Evolutionary conservation across 176 grass and related monocot species (phyloP).

Genomic region (Paspalum notatum): DNA sequence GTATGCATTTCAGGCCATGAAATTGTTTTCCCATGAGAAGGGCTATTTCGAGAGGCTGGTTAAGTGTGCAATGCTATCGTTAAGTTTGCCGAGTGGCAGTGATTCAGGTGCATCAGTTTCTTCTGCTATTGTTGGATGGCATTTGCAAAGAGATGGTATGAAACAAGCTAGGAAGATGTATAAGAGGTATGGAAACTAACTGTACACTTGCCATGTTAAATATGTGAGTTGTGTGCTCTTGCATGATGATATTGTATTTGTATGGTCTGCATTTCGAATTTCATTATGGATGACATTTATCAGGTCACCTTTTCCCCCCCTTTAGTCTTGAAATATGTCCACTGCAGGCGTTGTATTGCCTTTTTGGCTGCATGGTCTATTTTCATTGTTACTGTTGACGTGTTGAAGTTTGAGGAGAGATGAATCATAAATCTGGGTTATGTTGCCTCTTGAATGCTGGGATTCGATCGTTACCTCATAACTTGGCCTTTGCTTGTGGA

Average conservation of each 20-base stretch:
- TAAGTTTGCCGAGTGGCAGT: slow-evolving; percentile 56
- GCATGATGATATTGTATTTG: neutral
- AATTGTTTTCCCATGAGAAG: slow-evolving; percentile 74
- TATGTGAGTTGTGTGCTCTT: neutral
- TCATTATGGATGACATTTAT: neutral
- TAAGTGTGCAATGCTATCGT: slow-evolving; percentile 55
- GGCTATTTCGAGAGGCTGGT: slow-evolving; percentile 66
- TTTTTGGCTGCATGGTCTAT: neutral
- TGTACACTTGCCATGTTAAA: neutral
- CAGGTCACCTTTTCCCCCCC: neutral
- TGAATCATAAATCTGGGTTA: neutral
- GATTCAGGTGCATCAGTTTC: slow-evolving; percentile 60
- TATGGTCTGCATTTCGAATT: neutral
- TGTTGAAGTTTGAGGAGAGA: slow-evolving; percentile 5
- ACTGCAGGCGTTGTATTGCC: neutral
- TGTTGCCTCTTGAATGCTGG: neutral
- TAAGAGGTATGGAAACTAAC: slow-evolving; percentile 54
- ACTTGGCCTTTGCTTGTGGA: neutral
- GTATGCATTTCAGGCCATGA: slow-evolving; percentile 64
- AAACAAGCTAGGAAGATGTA: slow-evolving; percentile 70
- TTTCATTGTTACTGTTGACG: neutral
- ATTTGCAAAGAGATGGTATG: slow-evolving; percentile 81
- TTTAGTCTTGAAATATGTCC: neutral
- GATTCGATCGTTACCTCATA: no score
- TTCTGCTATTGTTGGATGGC: slow-evolving; percentile 62